A percentile compares a stretch with the other conserved stretches of the same genome.
These are phyloP conservation scores for Curvularia hawaiiensis DNA, from an alignment of 2,329 filamentous ascomycete species.

Conservation along the genomic window DNA sequence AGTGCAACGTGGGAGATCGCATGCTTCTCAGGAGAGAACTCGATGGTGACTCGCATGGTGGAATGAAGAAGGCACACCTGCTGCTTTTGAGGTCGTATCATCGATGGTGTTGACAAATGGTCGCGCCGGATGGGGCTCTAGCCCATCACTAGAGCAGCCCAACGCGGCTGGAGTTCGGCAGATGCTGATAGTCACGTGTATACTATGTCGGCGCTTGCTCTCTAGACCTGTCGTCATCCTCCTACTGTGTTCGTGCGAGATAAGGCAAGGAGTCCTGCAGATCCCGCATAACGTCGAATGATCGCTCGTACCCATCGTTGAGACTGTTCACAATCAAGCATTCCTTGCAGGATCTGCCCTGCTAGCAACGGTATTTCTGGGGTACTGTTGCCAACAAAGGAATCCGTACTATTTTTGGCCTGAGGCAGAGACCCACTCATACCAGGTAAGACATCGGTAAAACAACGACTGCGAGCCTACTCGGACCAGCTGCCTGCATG, in stretches of 20 bases:
- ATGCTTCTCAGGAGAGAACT: constrained; percentile 5
- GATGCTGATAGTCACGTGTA: not conserved
- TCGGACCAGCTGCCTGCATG: constrained; percentile 22
- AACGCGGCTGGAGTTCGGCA: constrained; percentile 9
- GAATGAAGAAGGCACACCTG: constrained; percentile 7
- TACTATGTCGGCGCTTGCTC: not conserved
- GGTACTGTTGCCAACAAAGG: constrained; percentile 30
- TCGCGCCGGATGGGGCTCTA: not conserved
- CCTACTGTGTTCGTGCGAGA: constrained; percentile 16
- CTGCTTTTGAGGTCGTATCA: constrained; percentile 3
- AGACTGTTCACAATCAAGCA: constrained; percentile 15
- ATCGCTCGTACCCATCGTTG: constrained; percentile 30
- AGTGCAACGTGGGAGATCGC: constrained; percentile 9
- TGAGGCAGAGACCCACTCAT: constrained; percentile 18
- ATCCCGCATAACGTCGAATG: constrained; percentile 34
- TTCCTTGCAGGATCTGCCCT: constrained; percentile 27
- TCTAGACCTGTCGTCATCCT: constrained; percentile 30
- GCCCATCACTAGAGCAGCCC: not conserved
- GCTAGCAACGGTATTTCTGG: constrained; percentile 35
- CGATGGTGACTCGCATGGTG: not conserved
- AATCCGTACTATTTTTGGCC: constrained; percentile 41
- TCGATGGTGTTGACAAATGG: not conserved
- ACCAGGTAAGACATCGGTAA: constrained; percentile 23
- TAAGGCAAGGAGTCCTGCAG: constrained; percentile 39
- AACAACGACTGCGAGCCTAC: constrained; percentile 14